Evolutionary conservation across 495 filamentous ascomycete species (phyloP), one percentile per base, ranked within the genome.

Genomic region (Penicillium pancosmium): DNA sequence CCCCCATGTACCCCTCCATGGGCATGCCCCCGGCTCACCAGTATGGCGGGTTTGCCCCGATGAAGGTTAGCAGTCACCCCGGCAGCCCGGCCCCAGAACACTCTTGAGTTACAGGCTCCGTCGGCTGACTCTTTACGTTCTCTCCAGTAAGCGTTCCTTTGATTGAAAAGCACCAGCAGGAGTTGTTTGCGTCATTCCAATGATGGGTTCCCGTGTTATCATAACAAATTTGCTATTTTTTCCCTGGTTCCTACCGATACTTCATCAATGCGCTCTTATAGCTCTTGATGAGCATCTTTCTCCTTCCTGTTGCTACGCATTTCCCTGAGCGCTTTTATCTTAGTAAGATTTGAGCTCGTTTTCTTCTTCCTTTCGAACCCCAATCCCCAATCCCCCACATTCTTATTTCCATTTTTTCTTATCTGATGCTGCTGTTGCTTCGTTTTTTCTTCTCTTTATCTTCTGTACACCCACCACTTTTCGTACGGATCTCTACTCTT

Each of bases 1-100:
- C 92, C 52, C 85, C 89, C 35, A 87, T 90, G 65, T 93, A 88
- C 76, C 92, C 93, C 53, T 90, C 88, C 60, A 93, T 94, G 86
- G 88, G 88, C 59, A 85, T 91, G 74, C 88, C 89, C 66, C 86
- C 88, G 12, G 80, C 57, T 40, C 87, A 86, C 47, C 87, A 86
- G 66, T 87, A 88, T 72, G 82, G 81, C 70, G 87, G 84, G 71
- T 90, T 86, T 80, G 87, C 84, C 66, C 87, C 86, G 66, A 85
- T 88, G 84, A 89, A 89, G 86, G 88, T 88, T 73, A 69, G 86
- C 77, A 68, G 68, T 65, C 64, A 69, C 65, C 67, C 67, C 58
- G 64, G 66, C 64, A 71, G 67, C 64, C 66, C 64, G 62, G 65
- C 63, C 36, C 68, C 64, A 59, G 68, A 69, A 68, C 64, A 67